Conservation (phyloP, 225 moss, liverwort and hornwort genomes). For the Asterella californica region DNA sequence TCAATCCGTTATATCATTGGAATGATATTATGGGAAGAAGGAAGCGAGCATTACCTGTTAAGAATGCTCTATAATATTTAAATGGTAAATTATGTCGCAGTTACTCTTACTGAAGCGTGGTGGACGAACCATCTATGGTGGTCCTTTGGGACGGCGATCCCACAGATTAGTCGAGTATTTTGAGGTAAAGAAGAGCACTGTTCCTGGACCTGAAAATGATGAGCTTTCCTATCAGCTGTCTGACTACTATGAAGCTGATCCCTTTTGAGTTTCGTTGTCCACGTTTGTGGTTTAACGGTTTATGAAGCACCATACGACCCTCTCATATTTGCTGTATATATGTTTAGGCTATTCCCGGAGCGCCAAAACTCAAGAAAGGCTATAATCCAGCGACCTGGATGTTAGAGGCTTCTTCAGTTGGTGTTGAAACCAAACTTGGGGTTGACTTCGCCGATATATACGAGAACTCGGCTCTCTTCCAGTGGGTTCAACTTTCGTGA, state of each 20-base stretch:
- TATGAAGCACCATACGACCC: background rate
- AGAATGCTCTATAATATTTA: no score
- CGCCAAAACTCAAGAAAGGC: conserved; percentile 35
- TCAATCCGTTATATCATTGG: background rate
- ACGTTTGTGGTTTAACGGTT: background rate
- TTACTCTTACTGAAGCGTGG: conserved; percentile 30
- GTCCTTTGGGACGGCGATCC: conserved; percentile 31
- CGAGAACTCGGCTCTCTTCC: conserved; percentile 21
- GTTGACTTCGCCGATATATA: conserved; percentile 40
- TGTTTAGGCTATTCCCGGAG: conserved; percentile 38
- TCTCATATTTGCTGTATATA: background rate
- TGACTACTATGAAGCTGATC: background rate
- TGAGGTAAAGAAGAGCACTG: conserved; percentile 3
- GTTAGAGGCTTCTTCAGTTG: conserved; percentile 37
- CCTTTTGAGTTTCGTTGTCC: background rate
- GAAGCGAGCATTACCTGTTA: background rate
- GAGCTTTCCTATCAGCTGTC: background rate
- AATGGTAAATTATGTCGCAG: no score
- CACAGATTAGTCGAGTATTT: conserved; percentile 26
- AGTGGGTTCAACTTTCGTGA: conserved; percentile 18
- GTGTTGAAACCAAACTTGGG: conserved; percentile 34
- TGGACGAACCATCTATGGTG: conserved; percentile 30
- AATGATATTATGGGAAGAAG: background rate
- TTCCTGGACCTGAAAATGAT: background rate
- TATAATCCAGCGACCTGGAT: conserved; percentile 50